These are phyloP conservation scores for Pelargonium nanum DNA, from an alignment of 345 rosid genomes.

Conservation along the genomic window DNA sequence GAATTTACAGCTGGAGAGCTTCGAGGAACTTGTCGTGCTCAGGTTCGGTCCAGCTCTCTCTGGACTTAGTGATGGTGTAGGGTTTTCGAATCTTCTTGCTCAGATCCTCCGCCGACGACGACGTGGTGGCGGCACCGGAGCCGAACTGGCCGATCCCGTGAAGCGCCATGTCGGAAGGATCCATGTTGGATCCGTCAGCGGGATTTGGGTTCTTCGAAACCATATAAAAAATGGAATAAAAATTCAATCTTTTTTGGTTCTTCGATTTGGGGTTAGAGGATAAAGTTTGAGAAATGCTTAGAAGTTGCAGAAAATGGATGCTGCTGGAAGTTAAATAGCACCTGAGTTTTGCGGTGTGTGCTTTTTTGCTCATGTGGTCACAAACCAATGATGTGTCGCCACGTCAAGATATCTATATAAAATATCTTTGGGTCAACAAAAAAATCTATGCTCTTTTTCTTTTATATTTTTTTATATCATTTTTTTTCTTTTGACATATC, in stretches of 20 bases:
- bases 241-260: background rate
- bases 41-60: constrained; percentile 98
- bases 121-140: constrained; percentile 22
- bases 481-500: too few species aligned
- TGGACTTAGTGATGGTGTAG: constrained; percentile 74
- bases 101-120: constrained; percentile 47
- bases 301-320: too few species aligned
- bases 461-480: too few species aligned
- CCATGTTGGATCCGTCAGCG: constrained; percentile 49
- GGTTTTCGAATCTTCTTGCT: constrained; percentile 73
- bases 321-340: too few species aligned
- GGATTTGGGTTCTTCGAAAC: constrained; percentile 59
- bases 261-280: background rate
- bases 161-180: constrained; percentile 57
- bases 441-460: too few species aligned
- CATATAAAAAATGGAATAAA: constrained; percentile 22
- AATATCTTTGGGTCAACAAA: too few species aligned
- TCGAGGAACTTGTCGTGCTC: constrained; percentile 91
- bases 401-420: too few species aligned
- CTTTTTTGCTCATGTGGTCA: too few species aligned
- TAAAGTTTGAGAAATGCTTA: too few species aligned
- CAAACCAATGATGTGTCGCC: too few species aligned
- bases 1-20: constrained; percentile 76
- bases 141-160: constrained; percentile 48
- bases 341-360: too few species aligned